These are phyloP conservation scores for Micractinium sp. DNA, from an alignment of 139 green algal genomes.

Conservation along the genomic window DNA sequence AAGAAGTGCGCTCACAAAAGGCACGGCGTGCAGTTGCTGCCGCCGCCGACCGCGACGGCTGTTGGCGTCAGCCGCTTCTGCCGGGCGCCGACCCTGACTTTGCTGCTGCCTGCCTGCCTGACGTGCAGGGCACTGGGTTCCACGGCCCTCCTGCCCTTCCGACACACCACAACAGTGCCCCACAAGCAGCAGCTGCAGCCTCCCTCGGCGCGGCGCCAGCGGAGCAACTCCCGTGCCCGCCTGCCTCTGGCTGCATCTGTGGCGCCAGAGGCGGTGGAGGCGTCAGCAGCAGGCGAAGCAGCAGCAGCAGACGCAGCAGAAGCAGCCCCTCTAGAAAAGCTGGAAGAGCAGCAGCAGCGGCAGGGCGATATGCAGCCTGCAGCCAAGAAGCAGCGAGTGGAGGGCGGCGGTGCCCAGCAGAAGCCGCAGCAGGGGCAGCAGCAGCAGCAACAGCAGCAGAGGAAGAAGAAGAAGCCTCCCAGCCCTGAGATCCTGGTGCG, in stretches of 20 bases:
- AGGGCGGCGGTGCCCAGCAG: neutral
- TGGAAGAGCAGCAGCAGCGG: neutral
- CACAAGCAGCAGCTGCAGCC: neutral
- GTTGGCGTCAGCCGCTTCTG: neutral
- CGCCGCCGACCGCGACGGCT: neutral
- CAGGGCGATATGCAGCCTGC: constrained; percentile 7
- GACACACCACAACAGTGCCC: neutral
- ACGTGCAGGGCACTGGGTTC: neutral
- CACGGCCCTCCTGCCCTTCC: neutral
- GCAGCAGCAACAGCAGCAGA: constrained; percentile 24
- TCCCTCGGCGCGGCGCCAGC: neutral
- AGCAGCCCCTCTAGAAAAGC: neutral
- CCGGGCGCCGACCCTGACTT: neutral
- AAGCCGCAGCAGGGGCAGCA: neutral
- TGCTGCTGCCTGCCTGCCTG: neutral
- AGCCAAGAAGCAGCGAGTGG: constrained; percentile 19
- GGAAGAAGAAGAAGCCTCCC: constrained; percentile 14
- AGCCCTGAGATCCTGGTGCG: constrained; percentile 10
- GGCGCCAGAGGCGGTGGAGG: neutral
- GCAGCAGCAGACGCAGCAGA: neutral
- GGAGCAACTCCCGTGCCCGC: neutral
- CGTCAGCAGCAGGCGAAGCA: neutral
- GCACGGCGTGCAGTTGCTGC: neutral
- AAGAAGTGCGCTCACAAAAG: neutral
- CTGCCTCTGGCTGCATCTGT: neutral